Base-by-base conservation (phyloP, 495 filamentous ascomycete genomes). In the Penicillium paradoxum region DNA sequence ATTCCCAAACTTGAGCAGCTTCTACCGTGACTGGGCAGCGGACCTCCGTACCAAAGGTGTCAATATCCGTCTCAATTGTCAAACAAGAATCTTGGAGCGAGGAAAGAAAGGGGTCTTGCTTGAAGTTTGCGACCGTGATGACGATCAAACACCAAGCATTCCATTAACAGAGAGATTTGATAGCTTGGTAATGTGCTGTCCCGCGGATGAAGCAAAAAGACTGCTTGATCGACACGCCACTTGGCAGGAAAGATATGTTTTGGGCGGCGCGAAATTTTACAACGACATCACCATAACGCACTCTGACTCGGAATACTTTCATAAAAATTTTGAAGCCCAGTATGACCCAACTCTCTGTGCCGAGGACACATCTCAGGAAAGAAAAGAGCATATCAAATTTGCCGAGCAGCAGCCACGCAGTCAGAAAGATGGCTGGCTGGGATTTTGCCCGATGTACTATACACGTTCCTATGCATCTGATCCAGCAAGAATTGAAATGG, bases 221-320 rank as follows among this genome's bases (percentile, higher is more conserved):
- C 73, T 92, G 1, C 78, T 91, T 4, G 80, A 76, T 49, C 68
- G 73, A 33, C 80, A 83, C 25, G 76, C 86, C 22, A 82, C 79
- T 22, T 80, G 79, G 74, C 75, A 74, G 36, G 88, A 92, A 62
- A 77, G 69, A 25, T 80, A 72, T 21, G 83, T 92, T 30, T 80
- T 92, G 1, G 83, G 85, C 32, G 82, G 83, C 34, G 86, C 86
- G n/a, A 83, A 80, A 50, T 91, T 90, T 67, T 88, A 77, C 65
- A 82, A 91, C 73, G 88, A 95, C 64, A 81, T 92, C 56, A 95
- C 89, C 22, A 81, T 93, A 63, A 93, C 89, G 21, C 88, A 95
- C 65, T 81, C 75, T 41, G 89, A 95, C 68, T 67, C 71, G n/a
- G 63, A 78, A 2, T 95, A 92, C 72, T 88, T 92, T 72, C 75